Evolutionary conservation across 2,329 filamentous ascomycete species (phyloP).

Genomic region (Didymella segeticola): DNA sequence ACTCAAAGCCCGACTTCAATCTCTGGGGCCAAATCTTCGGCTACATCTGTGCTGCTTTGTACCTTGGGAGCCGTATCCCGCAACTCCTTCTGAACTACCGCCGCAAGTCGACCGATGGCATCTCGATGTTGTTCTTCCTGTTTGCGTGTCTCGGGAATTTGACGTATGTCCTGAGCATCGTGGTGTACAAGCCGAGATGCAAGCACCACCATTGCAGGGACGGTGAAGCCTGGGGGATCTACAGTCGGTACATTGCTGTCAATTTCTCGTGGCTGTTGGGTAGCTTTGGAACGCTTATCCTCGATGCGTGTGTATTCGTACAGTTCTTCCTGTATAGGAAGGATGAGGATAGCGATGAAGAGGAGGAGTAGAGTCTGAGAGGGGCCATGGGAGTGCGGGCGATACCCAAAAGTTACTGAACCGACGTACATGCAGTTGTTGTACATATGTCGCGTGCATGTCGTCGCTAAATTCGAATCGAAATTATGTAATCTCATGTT

Average conservation of each 20-base stretch:
- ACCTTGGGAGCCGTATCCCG: conserved; percentile 87
- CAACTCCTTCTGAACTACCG: conserved; percentile 92
- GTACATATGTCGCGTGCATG: background rate
- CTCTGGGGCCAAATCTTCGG: conserved; percentile 87
- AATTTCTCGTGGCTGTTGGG: conserved; percentile 92
- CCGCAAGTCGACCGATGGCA: conserved; percentile 89
- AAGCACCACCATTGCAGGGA: conserved; percentile 59
- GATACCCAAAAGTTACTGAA: background rate
- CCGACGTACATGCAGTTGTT: background rate
- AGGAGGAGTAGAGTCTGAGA: conserved; percentile 26
- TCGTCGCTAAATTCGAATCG: too few species aligned
- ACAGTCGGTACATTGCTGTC: conserved; percentile 82
- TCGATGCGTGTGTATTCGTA: conserved; percentile 86
- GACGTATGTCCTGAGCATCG: conserved; percentile 89
- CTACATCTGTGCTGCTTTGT: conserved; percentile 87
- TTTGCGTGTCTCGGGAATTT: conserved; percentile 96
- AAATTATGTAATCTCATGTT: background rate
- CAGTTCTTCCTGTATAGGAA: conserved; percentile 88
- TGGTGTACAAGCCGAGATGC: conserved; percentile 85
- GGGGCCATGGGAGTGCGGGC: background rate
- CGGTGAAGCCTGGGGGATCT: conserved; percentile 71
- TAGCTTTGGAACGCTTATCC: conserved; percentile 82
- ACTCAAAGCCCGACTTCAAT: conserved; percentile 69
- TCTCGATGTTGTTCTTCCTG: conserved; percentile 93
- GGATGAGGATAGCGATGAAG: conserved; percentile 47